Percentiles rank a stretch among this genome's conserved stretches.
These are phyloP conservation scores for Stylonectria norvegica DNA, from an alignment of 2,329 filamentous ascomycete genomes.

Conservation along the genomic window DNA sequence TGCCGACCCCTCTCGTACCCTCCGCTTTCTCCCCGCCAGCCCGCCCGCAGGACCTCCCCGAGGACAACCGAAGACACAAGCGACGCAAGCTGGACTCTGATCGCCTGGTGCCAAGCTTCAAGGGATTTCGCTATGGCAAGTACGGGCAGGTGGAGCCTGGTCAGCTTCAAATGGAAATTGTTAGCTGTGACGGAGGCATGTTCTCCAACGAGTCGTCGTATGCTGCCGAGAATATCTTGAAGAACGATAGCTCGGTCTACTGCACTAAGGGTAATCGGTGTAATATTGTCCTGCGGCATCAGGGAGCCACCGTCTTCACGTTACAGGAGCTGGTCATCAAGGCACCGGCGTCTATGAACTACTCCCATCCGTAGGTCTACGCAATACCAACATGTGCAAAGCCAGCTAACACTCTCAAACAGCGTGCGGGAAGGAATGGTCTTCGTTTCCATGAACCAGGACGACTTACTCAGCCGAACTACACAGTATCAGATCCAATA, in stretches of 20 bases:
- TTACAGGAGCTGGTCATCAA: conserved; percentile 85
- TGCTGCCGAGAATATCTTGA: conserved; percentile 76
- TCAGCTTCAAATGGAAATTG: conserved; percentile 77
- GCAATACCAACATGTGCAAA: conserved; percentile 1
- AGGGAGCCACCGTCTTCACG: conserved; percentile 75
- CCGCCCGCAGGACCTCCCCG: conserved; percentile 38
- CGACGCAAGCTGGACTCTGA: conserved; percentile 69
- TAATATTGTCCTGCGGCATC: conserved; percentile 81
- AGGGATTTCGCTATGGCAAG: conserved; percentile 74
- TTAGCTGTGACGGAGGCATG: conserved; percentile 82
- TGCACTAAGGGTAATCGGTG: conserved; percentile 85
- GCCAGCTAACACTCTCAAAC: conserved; percentile 25
- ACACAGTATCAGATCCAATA: conserved; percentile 74
- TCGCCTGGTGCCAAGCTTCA: conserved; percentile 45
- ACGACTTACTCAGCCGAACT: conserved; percentile 71
- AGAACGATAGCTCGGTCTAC: conserved; percentile 80
- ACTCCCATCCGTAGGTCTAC: conserved; percentile 75
- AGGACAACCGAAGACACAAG: conserved; percentile 56
- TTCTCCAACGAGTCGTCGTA: conserved; percentile 62
- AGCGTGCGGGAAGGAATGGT: conserved; percentile 90
- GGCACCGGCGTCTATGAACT: conserved; percentile 69
- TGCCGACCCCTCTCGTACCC: conserved; percentile 28
- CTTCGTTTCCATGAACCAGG: conserved; percentile 81
- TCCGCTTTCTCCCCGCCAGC: conserved; percentile 33
- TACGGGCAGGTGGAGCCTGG: conserved; percentile 86